Conservation (phyloP, 192 early-diverging fungal species). For the Linnemannia elongata region DNA sequence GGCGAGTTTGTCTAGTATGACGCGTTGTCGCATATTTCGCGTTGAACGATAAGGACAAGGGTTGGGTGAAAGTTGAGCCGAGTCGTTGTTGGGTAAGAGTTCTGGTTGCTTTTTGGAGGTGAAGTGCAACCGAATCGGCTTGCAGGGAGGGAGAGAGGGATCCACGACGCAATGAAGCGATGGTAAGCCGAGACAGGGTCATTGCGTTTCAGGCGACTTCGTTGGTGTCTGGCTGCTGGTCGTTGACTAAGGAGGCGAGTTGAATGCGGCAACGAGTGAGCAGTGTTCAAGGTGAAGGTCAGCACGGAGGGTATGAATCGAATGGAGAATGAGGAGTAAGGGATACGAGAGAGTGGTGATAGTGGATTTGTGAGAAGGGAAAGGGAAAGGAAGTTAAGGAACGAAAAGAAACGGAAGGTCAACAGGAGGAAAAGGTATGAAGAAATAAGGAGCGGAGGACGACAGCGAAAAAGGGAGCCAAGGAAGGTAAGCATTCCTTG, state of each 20-base stretch:
- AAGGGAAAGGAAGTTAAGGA: background rate
- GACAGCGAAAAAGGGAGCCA: background rate
- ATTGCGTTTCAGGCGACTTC: background rate
- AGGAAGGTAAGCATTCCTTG: background rate
- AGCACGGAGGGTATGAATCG: background rate
- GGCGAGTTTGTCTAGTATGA: background rate
- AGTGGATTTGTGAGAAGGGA: background rate
- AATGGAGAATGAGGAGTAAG: background rate
- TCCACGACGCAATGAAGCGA: conserved; percentile 21
- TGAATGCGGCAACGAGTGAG: background rate
- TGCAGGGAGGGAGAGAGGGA: background rate
- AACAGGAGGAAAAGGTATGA: background rate
- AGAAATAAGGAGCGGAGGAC: background rate
- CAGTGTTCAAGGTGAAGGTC: background rate
- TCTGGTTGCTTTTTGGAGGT: background rate
- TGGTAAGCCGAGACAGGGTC: conserved; percentile 17
- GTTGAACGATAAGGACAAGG: background rate
- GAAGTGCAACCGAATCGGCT: background rate
- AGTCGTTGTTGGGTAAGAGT: background rate
- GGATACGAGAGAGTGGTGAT: background rate
- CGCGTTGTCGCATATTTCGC: background rate
- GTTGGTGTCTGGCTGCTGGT: background rate
- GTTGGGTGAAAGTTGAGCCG: background rate
- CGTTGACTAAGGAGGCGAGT: background rate
- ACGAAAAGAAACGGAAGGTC: too few species aligned